Percentiles rank a stretch among this genome's conserved stretches.
These are phyloP conservation scores for Lithospermum erythrorhizon DNA, from an alignment of 257 asterid genomes.

Conservation along the genomic window DNA sequence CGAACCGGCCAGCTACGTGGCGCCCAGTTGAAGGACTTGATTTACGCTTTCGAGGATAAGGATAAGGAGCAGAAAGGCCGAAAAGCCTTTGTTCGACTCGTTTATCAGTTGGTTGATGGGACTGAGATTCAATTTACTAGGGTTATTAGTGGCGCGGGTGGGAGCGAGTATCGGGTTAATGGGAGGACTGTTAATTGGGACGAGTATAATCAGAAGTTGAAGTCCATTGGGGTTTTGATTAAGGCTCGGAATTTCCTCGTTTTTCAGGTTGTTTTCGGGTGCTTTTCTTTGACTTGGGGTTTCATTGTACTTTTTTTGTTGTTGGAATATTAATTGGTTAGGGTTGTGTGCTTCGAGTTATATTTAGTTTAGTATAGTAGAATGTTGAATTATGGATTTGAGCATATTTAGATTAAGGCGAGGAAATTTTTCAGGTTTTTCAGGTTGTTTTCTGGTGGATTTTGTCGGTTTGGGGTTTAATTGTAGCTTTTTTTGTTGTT, in stretches of 20 bases:
- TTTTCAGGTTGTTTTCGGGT: slow-evolving; percentile 14
- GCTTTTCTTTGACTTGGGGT: too few relatives aligned
- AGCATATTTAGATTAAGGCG: too few relatives aligned
- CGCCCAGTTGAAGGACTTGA: slow-evolving; percentile 68
- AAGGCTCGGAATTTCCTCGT: not conserved
- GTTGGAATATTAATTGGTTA: too few relatives aligned
- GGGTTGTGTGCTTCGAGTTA: too few relatives aligned
- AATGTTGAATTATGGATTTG: too few relatives aligned
- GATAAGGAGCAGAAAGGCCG: slow-evolving; percentile 84
- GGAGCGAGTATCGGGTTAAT: slow-evolving; percentile 68
- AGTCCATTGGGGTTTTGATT: not conserved
- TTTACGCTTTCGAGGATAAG: slow-evolving; percentile 76
- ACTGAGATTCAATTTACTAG: slow-evolving; percentile 74
- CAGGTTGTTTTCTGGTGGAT: not conserved
- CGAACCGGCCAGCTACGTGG: slow-evolving; percentile 98
- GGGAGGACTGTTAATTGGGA: not conserved
- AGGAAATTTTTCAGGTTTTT: too few relatives aligned
- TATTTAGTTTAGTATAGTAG: too few relatives aligned
- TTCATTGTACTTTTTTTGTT: too few relatives aligned
- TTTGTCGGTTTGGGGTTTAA: too few relatives aligned
- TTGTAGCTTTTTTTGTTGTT: too few relatives aligned
- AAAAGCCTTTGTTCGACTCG: slow-evolving; percentile 67
- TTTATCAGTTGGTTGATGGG: slow-evolving; percentile 59
- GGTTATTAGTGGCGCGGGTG: slow-evolving; percentile 60
- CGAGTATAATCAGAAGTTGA: not conserved